A percentile compares a stretch with the other conserved stretches of the same genome.
Conservation (phyloP, 352 stramenopile genomes). For the Globisporangium ultimum region DNA sequence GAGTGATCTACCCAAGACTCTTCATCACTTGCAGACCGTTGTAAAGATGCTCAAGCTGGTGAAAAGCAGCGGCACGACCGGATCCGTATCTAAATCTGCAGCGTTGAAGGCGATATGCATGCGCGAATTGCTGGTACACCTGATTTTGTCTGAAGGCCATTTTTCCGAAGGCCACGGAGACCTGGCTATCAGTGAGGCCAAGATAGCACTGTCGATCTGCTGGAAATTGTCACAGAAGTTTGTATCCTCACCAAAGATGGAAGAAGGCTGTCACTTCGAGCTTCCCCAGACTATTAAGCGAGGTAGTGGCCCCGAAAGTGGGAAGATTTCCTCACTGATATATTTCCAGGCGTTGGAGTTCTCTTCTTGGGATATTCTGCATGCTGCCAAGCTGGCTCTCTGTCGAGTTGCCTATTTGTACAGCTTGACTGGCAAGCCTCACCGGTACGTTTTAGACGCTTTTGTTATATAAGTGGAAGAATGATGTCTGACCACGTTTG, state of each 20-base stretch:
- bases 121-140: constrained; percentile 47
- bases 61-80: constrained; percentile 6
- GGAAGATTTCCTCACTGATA: constrained; percentile 22
- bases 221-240: constrained; percentile 64
- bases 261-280: constrained; percentile 24
- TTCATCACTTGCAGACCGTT: constrained; percentile 22
- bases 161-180: constrained; percentile 42
- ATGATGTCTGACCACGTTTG: constrained; percentile 2
- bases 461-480: background rate
- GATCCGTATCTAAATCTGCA: constrained; percentile 1
- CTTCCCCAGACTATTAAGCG: constrained; percentile 37
- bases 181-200: constrained; percentile 49
- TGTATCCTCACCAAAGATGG: constrained; percentile 9
- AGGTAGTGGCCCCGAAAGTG: background rate
- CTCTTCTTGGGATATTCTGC: constrained; percentile 69
- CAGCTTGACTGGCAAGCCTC: constrained; percentile 37
- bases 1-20: constrained; percentile 15
- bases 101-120: constrained; percentile 39
- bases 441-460: constrained; percentile 29
- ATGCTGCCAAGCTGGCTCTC: constrained; percentile 48
- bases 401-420: constrained; percentile 67
- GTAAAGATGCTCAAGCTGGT: constrained; percentile 5
- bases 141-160: constrained; percentile 50
- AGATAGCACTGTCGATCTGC: constrained; percentile 58
- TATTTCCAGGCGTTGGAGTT: constrained; percentile 68